phyloP scores from a whole-genome alignment of 2,329 filamentous ascomycete species.

The Onygena corvina region DNA sequence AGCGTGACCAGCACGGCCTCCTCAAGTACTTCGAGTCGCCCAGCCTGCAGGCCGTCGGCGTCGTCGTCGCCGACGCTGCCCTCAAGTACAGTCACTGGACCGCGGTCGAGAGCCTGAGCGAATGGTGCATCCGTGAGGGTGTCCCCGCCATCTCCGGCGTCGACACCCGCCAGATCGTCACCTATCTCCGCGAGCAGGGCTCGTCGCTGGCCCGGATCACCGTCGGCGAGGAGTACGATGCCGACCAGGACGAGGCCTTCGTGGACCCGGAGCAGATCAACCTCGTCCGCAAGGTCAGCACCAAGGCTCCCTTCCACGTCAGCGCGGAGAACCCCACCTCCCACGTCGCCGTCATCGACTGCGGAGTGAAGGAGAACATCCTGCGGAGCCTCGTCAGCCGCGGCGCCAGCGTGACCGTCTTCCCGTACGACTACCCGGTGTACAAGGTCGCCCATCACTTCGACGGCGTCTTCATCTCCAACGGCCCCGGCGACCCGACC shows the following conservation, averaged over 20 bases:
- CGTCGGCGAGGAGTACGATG: slow-evolving; percentile 94
- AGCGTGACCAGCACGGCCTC: slow-evolving; percentile 76
- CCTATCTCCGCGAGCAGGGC: slow-evolving; percentile 86
- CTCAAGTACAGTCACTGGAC: slow-evolving; percentile 97
- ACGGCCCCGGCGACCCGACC: slow-evolving; percentile 93
- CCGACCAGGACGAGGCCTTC: slow-evolving; percentile 93
- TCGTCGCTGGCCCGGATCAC: slow-evolving; percentile 91
- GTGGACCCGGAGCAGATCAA: slow-evolving; percentile 94
- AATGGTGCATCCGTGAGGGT: slow-evolving; percentile 94
- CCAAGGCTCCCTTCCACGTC: slow-evolving; percentile 94
- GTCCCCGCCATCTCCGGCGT: slow-evolving; percentile 94
- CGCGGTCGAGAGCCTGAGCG: slow-evolving; percentile 78
- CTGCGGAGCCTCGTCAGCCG: slow-evolving; percentile 85
- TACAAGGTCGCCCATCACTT: slow-evolving; percentile 98
- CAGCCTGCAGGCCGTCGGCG: slow-evolving; percentile 89
- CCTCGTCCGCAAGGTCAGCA: slow-evolving; percentile 89
- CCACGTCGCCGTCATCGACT: slow-evolving; percentile 92
- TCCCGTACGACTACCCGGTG: slow-evolving; percentile 94
- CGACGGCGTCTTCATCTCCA: slow-evolving; percentile 97
- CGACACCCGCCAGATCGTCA: slow-evolving; percentile 93
- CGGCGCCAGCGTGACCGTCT: slow-evolving; percentile 82
- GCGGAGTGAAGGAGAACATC: slow-evolving; percentile 99
- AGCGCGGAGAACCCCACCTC: slow-evolving; percentile 69
- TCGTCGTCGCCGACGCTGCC: slow-evolving; percentile 91
- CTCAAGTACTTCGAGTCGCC: slow-evolving; percentile 98